Percentiles rank a stretch among this genome's conserved stretches.
These are phyloP conservation scores for Cladophialophora immunda DNA, from an alignment of 2,329 filamentous ascomycete species.

Conservation along the genomic window DNA sequence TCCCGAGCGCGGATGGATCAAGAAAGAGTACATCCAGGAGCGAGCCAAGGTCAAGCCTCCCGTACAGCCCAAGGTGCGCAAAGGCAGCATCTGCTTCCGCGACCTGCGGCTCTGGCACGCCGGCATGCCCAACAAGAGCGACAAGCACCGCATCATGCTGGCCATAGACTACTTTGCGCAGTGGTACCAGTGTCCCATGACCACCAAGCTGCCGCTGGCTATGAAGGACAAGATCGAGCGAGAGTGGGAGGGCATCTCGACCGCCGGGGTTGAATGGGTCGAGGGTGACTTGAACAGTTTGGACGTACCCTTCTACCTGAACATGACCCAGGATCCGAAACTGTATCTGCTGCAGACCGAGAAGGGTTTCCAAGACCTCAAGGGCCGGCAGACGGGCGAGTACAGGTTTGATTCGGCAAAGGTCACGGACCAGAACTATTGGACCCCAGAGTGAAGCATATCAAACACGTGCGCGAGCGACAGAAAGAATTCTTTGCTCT, in stretches of 20 bases:
- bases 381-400: slow-evolving; percentile 27
- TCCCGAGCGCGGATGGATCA: slow-evolving; percentile 42
- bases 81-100: slow-evolving; percentile 64
- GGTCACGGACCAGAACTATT: slow-evolving; percentile 34
- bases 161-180: slow-evolving; percentile 44
- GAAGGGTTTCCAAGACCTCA: slow-evolving; percentile 28
- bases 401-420: slow-evolving; percentile 25
- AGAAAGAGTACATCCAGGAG: slow-evolving; percentile 44
- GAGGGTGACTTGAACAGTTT: slow-evolving; percentile 27
- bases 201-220: slow-evolving; percentile 25
- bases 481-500: not conserved
- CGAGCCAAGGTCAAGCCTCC: slow-evolving; percentile 46
- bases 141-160: slow-evolving; percentile 57
- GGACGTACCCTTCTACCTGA: slow-evolving; percentile 29
- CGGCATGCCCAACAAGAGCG: slow-evolving; percentile 65
- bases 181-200: slow-evolving; percentile 36
- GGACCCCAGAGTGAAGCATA: slow-evolving; percentile 26
- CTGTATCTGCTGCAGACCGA: slow-evolving; percentile 32
- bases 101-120: slow-evolving; percentile 71
- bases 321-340: slow-evolving; percentile 32
- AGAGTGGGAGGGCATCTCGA: slow-evolving; percentile 31
- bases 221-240: slow-evolving; percentile 29
- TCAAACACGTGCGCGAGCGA: not conserved
- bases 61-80: slow-evolving; percentile 52
- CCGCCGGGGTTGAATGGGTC: slow-evolving; percentile 29